phyloP scores from a whole-genome alignment of 176 grass and related monocot species.

The Phoenix dactylifera region DNA sequence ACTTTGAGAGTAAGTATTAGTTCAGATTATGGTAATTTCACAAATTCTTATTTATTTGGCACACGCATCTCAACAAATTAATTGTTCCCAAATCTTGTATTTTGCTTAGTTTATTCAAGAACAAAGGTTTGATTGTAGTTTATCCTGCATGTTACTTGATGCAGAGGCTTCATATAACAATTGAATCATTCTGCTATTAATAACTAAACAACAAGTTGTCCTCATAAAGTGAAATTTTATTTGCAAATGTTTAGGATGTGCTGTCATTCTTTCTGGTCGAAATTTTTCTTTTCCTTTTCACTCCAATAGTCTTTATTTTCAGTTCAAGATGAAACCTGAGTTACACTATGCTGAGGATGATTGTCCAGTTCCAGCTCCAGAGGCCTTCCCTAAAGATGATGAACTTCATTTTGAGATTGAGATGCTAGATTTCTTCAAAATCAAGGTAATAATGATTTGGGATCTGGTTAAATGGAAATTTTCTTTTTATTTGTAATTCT shows the following conservation, averaged over 20 bases:
- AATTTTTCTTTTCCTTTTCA: not conserved
- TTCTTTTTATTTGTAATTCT: no score
- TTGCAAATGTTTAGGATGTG: no score
- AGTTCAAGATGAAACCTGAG: constrained; percentile 99
- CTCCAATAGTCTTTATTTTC: constrained; percentile 24
- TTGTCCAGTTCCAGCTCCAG: constrained; percentile 77
- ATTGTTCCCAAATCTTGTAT: no score
- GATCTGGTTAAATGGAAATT: no score
- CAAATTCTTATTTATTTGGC: no score
- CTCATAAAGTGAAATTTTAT: no score
- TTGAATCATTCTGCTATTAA: not conserved
- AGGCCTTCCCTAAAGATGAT: constrained; percentile 69
- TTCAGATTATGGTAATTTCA: no score
- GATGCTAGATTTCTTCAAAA: constrained; percentile 89
- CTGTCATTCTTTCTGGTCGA: not conserved
- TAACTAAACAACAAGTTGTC: not conserved
- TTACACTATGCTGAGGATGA: constrained; percentile 85
- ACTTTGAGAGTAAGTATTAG: no score
- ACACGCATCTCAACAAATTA: no score
- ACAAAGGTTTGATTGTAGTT: no score
- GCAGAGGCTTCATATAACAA: not conserved
- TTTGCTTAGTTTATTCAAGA: no score
- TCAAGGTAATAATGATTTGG: constrained; percentile 42
- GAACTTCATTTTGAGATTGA: constrained; percentile 97
- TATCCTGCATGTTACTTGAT: not conserved